Percentiles rank a stretch among this genome's conserved stretches.
phyloP scores from a whole-genome alignment of 2,329 filamentous ascomycete genomes.

The Bimuria novae-zelandiae region DNA sequence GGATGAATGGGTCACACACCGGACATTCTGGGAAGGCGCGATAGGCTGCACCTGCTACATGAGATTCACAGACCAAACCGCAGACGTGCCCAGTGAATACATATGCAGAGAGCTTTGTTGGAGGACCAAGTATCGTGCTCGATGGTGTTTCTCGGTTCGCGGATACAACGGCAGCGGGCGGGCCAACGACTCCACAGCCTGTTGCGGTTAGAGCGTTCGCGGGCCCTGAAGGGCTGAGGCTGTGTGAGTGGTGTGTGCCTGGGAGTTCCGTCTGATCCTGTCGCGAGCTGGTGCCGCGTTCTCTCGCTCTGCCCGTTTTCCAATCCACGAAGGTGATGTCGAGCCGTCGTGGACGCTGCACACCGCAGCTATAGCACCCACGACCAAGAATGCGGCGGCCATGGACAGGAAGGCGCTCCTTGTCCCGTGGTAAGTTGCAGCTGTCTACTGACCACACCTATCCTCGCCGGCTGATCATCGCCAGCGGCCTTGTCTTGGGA shows the following conservation, averaged over 20 bases:
- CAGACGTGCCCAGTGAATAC: neutral
- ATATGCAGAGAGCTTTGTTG: too few relatives aligned
- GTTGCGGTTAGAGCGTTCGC: neutral
- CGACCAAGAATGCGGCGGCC: slow-evolving; percentile 35
- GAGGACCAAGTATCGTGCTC: neutral
- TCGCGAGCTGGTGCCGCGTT: slow-evolving; percentile 6
- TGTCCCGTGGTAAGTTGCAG: slow-evolving; percentile 36
- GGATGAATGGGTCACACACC: neutral
- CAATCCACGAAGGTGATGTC: slow-evolving; percentile 22
- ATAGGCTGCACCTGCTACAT: neutral
- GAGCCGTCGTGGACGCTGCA: slow-evolving; percentile 27
- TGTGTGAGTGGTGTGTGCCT: slow-evolving; percentile 7
- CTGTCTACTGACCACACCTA: slow-evolving; percentile 5
- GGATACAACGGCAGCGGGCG: slow-evolving; percentile 8
- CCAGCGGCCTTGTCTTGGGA: slow-evolving; percentile 43
- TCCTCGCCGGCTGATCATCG: slow-evolving; percentile 8
- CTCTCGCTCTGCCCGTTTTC: slow-evolving; percentile 4
- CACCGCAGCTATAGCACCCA: slow-evolving; percentile 26
- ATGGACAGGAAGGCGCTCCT: slow-evolving; percentile 44
- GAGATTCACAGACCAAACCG: neutral
- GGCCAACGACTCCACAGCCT: neutral
- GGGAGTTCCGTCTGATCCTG: slow-evolving; percentile 6
- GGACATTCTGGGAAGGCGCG: neutral
- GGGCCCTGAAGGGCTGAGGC: slow-evolving; percentile 8
- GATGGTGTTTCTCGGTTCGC: neutral